These are phyloP conservation scores for Protea cynaroides DNA, from an alignment of 164 flowering plant genomes.

Conservation along the genomic window DNA sequence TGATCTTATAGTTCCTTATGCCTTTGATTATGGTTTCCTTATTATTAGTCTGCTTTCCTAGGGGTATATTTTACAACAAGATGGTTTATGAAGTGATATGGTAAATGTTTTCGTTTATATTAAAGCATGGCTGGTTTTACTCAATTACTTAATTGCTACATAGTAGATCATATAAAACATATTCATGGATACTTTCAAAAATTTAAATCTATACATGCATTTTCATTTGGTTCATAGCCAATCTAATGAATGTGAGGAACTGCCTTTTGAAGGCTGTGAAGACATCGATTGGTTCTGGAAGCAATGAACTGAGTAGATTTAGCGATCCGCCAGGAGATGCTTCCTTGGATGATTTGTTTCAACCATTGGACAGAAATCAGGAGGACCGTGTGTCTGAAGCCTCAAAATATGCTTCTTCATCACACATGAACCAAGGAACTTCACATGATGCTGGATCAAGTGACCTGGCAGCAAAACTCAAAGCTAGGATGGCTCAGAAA, in stretches of 20 bases:
- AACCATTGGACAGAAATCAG: conserved; percentile 48
- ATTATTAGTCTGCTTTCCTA: no score
- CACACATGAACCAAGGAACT: conserved; percentile 34
- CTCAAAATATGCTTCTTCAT: conserved; percentile 70
- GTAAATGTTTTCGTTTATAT: no score
- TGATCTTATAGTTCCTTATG: no score
- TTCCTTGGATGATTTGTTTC: conserved; percentile 93
- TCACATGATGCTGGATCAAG: conserved; percentile 51
- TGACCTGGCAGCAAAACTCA: conserved; percentile 77
- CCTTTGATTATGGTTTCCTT: no score
- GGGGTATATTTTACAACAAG: no score
- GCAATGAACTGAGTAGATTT: conserved; percentile 75
- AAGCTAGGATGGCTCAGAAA: conserved; percentile 87
- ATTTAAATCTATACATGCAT: no score
- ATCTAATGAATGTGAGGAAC: conserved; percentile 12
- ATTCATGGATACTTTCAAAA: no score
- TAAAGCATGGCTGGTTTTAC: no score
- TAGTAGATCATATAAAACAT: no score
- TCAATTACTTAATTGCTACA: no score
- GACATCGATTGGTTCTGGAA: conserved; percentile 34
- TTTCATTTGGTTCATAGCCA: not conserved
- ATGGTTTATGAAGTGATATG: no score
- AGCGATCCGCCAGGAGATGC: conserved; percentile 98
- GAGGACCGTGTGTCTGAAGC: conserved; percentile 58
- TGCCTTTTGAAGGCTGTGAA: conserved; percentile 44